Evolutionary conservation across 176 grass and related monocot genomes (phyloP).

Genomic region (Juncus effusus): DNA sequence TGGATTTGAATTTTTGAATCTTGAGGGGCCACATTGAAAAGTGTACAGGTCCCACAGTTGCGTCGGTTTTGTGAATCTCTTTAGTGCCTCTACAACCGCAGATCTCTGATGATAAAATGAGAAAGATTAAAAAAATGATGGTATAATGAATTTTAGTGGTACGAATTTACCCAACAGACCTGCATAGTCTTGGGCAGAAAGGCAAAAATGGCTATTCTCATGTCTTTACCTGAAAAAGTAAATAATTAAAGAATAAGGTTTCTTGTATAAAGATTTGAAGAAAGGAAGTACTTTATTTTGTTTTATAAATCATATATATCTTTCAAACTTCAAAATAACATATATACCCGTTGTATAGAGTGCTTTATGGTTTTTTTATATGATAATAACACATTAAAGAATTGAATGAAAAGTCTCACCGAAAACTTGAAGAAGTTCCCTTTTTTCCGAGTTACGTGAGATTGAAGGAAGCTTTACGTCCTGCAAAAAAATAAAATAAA

Average conservation of each 20-base stretch:
- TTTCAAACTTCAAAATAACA: background rate
- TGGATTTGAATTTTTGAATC: constrained; percentile 63
- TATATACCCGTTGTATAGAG: background rate
- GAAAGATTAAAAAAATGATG: constrained; percentile 28
- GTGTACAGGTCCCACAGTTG: constrained; percentile 77
- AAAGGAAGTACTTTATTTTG: too few species aligned
- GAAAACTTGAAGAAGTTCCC: constrained; percentile 82
- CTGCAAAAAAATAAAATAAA: constrained; percentile 36
- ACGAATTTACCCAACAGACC: constrained; percentile 30
- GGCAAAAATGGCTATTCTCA: constrained; percentile 71
- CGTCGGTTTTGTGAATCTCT: constrained; percentile 61
- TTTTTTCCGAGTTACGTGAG: constrained; percentile 58
- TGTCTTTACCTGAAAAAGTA: constrained; percentile 78
- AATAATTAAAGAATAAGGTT: background rate
- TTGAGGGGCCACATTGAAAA: constrained; percentile 69
- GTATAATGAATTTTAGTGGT: background rate
- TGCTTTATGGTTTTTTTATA: background rate
- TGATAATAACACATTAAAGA: too few species aligned
- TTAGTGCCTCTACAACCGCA: constrained; percentile 64
- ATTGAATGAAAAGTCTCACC: constrained; percentile 41
- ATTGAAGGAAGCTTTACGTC: constrained; percentile 68
- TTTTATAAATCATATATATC: too few species aligned
- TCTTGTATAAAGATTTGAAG: too few species aligned
- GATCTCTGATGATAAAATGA: constrained; percentile 60
- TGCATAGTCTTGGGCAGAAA: constrained; percentile 87